Percentiles rank a stretch among this genome's conserved stretches.
phyloP scores from a whole-genome alignment of 2,329 filamentous ascomycete genomes.

The Dryadomyces quercivorus region DNA sequence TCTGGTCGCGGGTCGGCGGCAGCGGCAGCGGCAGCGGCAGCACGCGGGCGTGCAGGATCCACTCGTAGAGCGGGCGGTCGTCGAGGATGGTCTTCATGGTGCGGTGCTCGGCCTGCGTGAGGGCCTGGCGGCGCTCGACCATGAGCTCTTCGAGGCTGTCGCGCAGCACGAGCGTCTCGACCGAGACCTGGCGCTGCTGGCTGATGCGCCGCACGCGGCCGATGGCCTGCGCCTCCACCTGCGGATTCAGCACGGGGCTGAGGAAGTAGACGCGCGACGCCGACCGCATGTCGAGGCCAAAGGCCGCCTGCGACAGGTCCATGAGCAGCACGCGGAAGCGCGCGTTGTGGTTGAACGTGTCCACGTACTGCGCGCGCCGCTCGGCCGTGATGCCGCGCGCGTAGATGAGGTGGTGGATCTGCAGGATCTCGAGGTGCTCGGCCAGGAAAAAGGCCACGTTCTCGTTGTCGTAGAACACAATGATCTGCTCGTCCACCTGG shows the following conservation, averaged over 20 bases:
- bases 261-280: constrained; percentile 84
- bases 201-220: constrained; percentile 83
- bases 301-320: constrained; percentile 81
- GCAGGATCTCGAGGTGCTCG: constrained; percentile 62
- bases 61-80: constrained; percentile 42
- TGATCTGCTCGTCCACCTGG: constrained; percentile 66
- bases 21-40: constrained; percentile 16
- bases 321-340: constrained; percentile 69
- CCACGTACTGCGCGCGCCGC: constrained; percentile 62
- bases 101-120: constrained; percentile 56
- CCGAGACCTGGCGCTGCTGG: constrained; percentile 64
- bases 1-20: constrained; percentile 22
- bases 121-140: constrained; percentile 56
- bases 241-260: constrained; percentile 74
- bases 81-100: constrained; percentile 45
- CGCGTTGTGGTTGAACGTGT: constrained; percentile 59
- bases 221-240: constrained; percentile 81
- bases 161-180: constrained; percentile 73
- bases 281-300: constrained; percentile 72
- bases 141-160: constrained; percentile 80
- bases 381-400: constrained; percentile 48
- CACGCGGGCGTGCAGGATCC: constrained; percentile 43
- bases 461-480: constrained; percentile 85
- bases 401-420: constrained; percentile 54
- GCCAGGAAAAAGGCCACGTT: constrained; percentile 81